Conservation (phyloP, 2,329 filamentous ascomycete species). For the Paecilomyces sp. region DNA sequence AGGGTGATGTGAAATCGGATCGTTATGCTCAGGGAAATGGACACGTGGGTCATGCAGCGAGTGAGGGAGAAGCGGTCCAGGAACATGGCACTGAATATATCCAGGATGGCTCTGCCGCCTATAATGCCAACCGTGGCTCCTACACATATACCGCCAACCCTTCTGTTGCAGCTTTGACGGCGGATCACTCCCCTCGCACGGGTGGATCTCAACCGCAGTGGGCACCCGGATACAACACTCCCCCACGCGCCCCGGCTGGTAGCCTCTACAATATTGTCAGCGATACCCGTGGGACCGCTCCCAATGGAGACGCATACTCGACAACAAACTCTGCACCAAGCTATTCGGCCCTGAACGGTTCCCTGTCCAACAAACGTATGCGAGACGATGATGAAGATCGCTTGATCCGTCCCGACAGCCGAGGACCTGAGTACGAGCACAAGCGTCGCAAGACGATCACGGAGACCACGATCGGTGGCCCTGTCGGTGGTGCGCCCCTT, state of each 20-base stretch:
- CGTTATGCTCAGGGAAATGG: conserved; percentile 55
- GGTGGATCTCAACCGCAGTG: conserved; percentile 68
- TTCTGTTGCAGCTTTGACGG: conserved; percentile 58
- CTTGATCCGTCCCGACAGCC: conserved; percentile 56
- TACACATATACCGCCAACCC: conserved; percentile 70
- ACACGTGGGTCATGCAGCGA: conserved; percentile 46
- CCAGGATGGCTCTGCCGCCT: conserved; percentile 65
- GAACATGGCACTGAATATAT: conserved; percentile 74
- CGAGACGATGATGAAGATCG: conserved; percentile 63
- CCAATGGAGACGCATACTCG: conserved; percentile 69
- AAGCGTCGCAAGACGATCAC: conserved; percentile 76
- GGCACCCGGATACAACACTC: conserved; percentile 66
- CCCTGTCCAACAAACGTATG: conserved; percentile 52
- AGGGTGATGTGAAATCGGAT: conserved; percentile 62
- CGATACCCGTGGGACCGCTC: conserved; percentile 59
- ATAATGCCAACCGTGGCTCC: conserved; percentile 63
- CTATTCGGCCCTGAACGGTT: conserved; percentile 59
- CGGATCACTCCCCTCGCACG: conserved; percentile 71
- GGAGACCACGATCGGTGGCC: conserved; percentile 47
- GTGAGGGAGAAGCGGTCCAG: conserved; percentile 64
- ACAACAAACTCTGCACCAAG: conserved; percentile 54
- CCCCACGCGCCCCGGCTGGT: conserved; percentile 65
- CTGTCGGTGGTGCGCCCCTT: conserved; percentile 32
- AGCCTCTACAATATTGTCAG: conserved; percentile 87
- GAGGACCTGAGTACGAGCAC: conserved; percentile 53